Evolutionary conservation across 192 early-diverging fungal species (phyloP).

Genomic region (Umbelopsis ramanniana): DNA sequence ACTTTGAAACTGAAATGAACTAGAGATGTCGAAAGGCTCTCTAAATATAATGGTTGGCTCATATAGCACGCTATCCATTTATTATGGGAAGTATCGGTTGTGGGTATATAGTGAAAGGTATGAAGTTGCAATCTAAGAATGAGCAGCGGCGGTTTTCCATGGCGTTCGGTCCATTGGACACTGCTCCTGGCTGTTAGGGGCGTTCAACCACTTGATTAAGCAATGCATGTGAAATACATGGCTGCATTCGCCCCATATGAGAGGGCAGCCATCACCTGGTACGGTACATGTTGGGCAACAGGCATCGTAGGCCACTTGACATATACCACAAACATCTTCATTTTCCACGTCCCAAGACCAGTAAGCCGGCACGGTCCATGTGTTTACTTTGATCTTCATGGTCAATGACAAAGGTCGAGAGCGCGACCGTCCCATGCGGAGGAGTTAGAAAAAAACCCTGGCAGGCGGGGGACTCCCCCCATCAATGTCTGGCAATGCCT

Average conservation of each 20-base stretch:
- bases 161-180: conserved; percentile 91
- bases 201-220: conserved; percentile 77
- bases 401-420: too few relatives aligned
- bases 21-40: too few relatives aligned
- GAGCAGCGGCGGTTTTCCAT: conserved; percentile 52
- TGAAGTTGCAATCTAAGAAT: background rate
- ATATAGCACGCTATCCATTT: too few relatives aligned
- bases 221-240: conserved; percentile 98
- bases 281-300: conserved; percentile 84
- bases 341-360: conserved; percentile 88
- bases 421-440: too few relatives aligned
- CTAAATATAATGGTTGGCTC: too few relatives aligned
- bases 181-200: conserved; percentile 69
- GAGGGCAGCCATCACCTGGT: conserved; percentile 87
- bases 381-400: conserved; percentile 39
- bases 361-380: conserved; percentile 82
- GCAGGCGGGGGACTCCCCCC: too few relatives aligned
- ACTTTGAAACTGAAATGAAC: too few relatives aligned
- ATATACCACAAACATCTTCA: conserved; percentile 93
- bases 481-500: too few relatives aligned
- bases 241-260: conserved; percentile 89
- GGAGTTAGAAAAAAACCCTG: too few relatives aligned
- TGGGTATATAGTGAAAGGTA: too few relatives aligned
- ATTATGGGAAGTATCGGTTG: too few relatives aligned
- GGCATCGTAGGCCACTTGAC: conserved; percentile 81